These are phyloP conservation scores for Picea abies DNA, from an alignment of 83 land plant species.

Conservation along the genomic window DNA sequence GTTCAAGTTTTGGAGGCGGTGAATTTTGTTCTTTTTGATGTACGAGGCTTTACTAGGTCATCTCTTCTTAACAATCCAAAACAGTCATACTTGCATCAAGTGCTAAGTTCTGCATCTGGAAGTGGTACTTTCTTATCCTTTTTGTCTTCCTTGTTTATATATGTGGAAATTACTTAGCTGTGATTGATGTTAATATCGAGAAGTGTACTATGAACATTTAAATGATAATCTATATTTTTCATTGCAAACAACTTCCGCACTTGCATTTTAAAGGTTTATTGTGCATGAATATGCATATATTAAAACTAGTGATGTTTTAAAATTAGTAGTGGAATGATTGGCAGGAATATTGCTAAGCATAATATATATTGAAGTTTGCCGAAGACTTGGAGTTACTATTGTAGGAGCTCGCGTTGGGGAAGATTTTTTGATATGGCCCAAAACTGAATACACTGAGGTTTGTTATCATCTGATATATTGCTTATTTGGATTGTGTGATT, in stretches of 20 bases:
- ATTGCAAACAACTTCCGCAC: background rate
- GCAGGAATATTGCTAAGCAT: slow-evolving; percentile 62
- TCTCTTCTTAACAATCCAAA: slow-evolving; percentile 38
- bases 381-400: slow-evolving; percentile 56
- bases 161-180: slow-evolving; percentile 4
- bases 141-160: background rate
- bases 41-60: slow-evolving; percentile 48
- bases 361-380: slow-evolving; percentile 67
- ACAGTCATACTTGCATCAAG: slow-evolving; percentile 57
- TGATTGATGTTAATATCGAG: background rate
- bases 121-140: slow-evolving; percentile 40
- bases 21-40: slow-evolving; percentile 48
- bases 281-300: background rate
- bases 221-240: background rate
- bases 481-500: background rate
- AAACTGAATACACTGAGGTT: slow-evolving; percentile 43
- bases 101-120: slow-evolving; percentile 49
- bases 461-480: background rate
- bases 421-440: slow-evolving; percentile 69
- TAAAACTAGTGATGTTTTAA: background rate
- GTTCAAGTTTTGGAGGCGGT: slow-evolving; percentile 56
- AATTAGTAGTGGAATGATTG: background rate
- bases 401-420: slow-evolving; percentile 64
- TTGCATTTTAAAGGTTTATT: background rate
- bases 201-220: too few relatives aligned